Percentiles rank a stretch among this genome's conserved stretches.
These are phyloP conservation scores for Coemansia sp. DNA, from an alignment of 192 early-diverging fungal species.

Conservation along the genomic window DNA sequence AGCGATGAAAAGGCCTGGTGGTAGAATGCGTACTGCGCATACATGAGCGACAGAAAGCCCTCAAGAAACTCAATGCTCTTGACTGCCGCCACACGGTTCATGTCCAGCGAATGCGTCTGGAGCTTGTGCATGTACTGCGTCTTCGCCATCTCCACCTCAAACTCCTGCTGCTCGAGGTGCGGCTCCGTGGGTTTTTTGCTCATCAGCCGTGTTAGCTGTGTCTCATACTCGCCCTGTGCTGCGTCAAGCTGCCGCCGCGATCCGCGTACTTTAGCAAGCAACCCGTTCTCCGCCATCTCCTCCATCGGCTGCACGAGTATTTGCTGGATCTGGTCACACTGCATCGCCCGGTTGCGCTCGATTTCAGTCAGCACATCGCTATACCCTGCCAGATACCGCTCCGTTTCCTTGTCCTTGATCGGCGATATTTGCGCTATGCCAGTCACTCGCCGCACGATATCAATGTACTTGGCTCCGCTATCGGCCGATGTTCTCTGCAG, in stretches of 20 bases:
- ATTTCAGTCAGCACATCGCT: slow-evolving; percentile 33
- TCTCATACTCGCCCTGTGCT: slow-evolving; percentile 46
- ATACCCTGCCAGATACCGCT: slow-evolving; percentile 20
- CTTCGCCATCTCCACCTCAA: slow-evolving; percentile 62
- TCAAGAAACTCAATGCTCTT: slow-evolving; percentile 70
- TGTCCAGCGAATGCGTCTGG: slow-evolving; percentile 64
- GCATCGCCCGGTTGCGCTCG: slow-evolving; percentile 45
- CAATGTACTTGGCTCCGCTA: slow-evolving; percentile 17
- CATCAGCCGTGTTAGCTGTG: slow-evolving; percentile 37
- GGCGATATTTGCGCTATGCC: slow-evolving; percentile 27
- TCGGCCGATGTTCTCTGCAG: slow-evolving; percentile 25
- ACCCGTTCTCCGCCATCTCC: slow-evolving; percentile 60
- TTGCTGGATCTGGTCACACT: slow-evolving; percentile 61
- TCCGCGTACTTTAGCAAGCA: slow-evolving; percentile 15
- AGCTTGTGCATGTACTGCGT: slow-evolving; percentile 61
- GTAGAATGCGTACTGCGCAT: slow-evolving; percentile 78
- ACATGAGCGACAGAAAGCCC: slow-evolving; percentile 66
- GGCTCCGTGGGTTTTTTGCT: slow-evolving; percentile 25
- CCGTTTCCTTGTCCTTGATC: slow-evolving; percentile 15
- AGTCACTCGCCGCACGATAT: slow-evolving; percentile 20
- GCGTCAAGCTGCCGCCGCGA: slow-evolving; percentile 19
- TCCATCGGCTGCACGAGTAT: slow-evolving; percentile 74
- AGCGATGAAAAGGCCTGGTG: slow-evolving; percentile 81
- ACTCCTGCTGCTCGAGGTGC: slow-evolving; percentile 35
- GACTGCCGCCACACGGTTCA: slow-evolving; percentile 73